phyloP scores from a whole-genome alignment of 2,329 filamentous ascomycete genomes.

The Cercospora sp. region DNA sequence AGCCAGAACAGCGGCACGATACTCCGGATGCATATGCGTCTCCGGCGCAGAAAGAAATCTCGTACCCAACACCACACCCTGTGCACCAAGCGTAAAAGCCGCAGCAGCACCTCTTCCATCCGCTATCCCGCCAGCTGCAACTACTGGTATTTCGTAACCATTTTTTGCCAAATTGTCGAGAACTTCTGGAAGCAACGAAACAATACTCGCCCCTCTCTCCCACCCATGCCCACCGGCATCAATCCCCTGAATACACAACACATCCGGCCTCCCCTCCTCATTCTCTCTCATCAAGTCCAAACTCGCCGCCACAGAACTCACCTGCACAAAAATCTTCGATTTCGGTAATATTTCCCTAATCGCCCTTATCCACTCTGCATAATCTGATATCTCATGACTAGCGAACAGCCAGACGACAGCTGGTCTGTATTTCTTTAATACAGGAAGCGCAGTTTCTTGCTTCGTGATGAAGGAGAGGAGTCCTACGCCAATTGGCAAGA shows the following conservation, averaged over 20 bases:
- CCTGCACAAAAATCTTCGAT: constrained; percentile 59
- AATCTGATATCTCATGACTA: constrained; percentile 46
- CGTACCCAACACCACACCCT: constrained; percentile 62
- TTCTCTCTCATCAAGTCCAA: constrained; percentile 47
- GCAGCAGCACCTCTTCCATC: constrained; percentile 58
- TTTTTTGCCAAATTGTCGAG: constrained; percentile 44
- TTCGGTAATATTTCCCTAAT: constrained; percentile 37
- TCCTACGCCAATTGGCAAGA: constrained; percentile 59
- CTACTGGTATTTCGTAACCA: constrained; percentile 50
- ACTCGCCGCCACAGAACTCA: constrained; percentile 60
- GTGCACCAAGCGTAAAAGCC: constrained; percentile 54
- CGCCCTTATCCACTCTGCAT: constrained; percentile 37
- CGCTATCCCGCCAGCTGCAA: constrained; percentile 57
- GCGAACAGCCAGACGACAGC: constrained; percentile 69
- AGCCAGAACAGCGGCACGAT: constrained; percentile 49
- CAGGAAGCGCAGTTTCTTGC: constrained; percentile 48
- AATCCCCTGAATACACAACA: constrained; percentile 61
- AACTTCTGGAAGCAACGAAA: constrained; percentile 61
- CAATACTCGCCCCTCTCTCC: constrained; percentile 54
- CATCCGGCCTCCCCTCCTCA: constrained; percentile 54
- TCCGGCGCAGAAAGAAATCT: constrained; percentile 55
- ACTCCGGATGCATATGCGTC: constrained; percentile 45
- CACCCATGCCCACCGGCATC: constrained; percentile 67
- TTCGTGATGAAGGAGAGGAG: constrained; percentile 55
- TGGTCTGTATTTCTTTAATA: constrained; percentile 57